phyloP scores from a whole-genome alignment of 257 asterid genomes.

The Jacaranda copaia region DNA sequence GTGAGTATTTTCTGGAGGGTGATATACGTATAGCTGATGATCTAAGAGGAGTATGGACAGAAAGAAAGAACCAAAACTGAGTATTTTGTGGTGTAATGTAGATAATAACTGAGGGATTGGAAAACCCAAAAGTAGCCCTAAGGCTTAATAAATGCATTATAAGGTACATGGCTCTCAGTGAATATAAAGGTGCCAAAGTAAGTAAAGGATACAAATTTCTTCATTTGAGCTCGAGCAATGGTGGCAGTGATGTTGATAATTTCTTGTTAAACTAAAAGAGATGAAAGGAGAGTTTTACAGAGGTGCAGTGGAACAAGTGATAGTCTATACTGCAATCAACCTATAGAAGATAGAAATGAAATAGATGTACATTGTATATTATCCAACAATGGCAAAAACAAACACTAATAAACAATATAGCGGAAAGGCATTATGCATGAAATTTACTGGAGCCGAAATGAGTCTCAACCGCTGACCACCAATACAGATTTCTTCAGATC shows the following conservation, averaged over 20 bases:
- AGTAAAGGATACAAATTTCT: too few relatives aligned
- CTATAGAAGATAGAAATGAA: not conserved
- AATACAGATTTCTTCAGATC: slow-evolving; percentile 84
- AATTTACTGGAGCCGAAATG: slow-evolving; percentile 80
- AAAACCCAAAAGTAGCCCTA: not conserved
- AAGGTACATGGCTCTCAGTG: not conserved
- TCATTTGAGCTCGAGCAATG: too few relatives aligned
- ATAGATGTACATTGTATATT: not conserved
- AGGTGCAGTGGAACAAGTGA: not conserved
- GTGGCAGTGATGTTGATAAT: too few relatives aligned
- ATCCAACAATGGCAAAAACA: not conserved
- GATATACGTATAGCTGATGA: not conserved
- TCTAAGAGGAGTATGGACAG: not conserved
- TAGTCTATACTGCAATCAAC: not conserved
- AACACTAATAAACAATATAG: slow-evolving; percentile 13
- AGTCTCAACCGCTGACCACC: slow-evolving; percentile 81
- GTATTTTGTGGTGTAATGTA: not conserved
- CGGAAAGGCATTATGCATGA: slow-evolving; percentile 22
- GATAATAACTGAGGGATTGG: not conserved
- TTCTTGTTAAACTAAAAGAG: too few relatives aligned
- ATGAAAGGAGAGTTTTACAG: too few relatives aligned
- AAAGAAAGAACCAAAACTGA: not conserved
- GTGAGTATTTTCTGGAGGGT: not conserved
- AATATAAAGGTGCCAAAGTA: not conserved
- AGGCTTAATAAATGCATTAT: not conserved